These are phyloP conservation scores for Coemansia sp. DNA, from an alignment of 192 early-diverging fungal genomes.

Conservation along the genomic window DNA sequence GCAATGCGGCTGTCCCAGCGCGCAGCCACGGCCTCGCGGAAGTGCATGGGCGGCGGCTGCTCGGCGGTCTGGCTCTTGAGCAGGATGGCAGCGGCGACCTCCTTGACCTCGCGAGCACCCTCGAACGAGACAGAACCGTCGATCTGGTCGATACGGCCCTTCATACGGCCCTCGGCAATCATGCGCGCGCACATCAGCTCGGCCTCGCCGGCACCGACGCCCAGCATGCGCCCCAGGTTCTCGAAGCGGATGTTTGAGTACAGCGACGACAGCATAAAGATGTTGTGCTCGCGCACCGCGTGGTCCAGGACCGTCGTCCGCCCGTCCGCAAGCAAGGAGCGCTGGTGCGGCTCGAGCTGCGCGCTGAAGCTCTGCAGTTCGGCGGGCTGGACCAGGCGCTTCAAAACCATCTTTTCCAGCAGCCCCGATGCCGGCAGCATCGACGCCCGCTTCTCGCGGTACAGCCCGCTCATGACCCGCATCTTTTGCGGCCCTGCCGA, in stretches of 20 bases:
- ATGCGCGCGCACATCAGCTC: conserved; percentile 80
- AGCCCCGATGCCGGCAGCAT: conserved; percentile 68
- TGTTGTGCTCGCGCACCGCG: conserved; percentile 94
- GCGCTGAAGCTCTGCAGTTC: conserved; percentile 77
- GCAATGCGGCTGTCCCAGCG: conserved; percentile 42
- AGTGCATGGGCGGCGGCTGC: conserved; percentile 37
- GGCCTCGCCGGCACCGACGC: conserved; percentile 71
- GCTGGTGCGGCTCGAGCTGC: conserved; percentile 71
- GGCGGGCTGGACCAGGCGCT: conserved; percentile 68
- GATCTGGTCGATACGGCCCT: conserved; percentile 89
- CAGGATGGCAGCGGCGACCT: conserved; percentile 29
- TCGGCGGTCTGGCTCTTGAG: conserved; percentile 18
- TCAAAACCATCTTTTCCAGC: conserved; percentile 94
- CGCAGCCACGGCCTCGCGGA: conserved; percentile 32
- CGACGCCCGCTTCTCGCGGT: conserved; percentile 86
- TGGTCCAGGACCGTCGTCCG: conserved; percentile 67
- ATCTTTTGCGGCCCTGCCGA: conserved; percentile 85
- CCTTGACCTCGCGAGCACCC: conserved; percentile 49
- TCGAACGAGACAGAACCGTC: conserved; percentile 81
- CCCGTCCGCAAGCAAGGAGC: conserved; percentile 64
- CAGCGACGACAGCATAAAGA: conserved; percentile 78
- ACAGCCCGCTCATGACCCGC: conserved; percentile 78
- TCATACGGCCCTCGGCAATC: conserved; percentile 86
- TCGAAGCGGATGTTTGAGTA: conserved; percentile 91
- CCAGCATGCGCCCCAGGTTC: conserved; percentile 74